Evolutionary conservation across 495 filamentous ascomycete genomes (phyloP).

Genomic region (Corynascus novoguineensis): DNA sequence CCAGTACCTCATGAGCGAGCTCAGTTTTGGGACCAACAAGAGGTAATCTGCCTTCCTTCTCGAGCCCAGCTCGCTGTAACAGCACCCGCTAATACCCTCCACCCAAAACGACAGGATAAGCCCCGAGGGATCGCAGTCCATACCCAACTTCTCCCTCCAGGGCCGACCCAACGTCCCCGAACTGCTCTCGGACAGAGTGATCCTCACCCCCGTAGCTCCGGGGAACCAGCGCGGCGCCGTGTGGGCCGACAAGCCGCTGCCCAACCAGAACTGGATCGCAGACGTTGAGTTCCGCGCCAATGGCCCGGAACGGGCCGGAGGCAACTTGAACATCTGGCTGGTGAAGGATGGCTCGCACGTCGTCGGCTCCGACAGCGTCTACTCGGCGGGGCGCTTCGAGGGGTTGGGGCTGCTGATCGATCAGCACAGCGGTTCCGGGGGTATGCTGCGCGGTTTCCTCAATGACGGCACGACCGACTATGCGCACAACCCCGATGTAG

Average conservation of each 20-base stretch:
- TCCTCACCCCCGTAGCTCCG: slow-evolving; percentile 83
- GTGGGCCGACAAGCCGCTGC: slow-evolving; percentile 65
- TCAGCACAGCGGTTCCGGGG: slow-evolving; percentile 73
- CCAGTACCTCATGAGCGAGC: slow-evolving; percentile 51
- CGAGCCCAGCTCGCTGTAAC: background rate
- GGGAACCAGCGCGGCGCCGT: slow-evolving; percentile 78
- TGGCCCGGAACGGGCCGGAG: slow-evolving; percentile 77
- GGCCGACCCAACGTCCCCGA: slow-evolving; percentile 67
- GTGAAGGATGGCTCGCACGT: slow-evolving; percentile 60
- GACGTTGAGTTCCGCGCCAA: slow-evolving; percentile 84
- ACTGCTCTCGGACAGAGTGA: slow-evolving; percentile 81
- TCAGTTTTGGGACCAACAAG: slow-evolving; percentile 72
- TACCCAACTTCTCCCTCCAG: slow-evolving; percentile 57
- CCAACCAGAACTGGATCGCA: slow-evolving; percentile 64
- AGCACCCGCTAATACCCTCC: background rate
- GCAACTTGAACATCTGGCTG: slow-evolving; percentile 93
- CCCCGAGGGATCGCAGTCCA: slow-evolving; percentile 30
- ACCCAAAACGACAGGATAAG: slow-evolving; percentile 34
- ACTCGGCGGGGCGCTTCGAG: slow-evolving; percentile 76
- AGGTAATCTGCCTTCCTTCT: slow-evolving; percentile 49
- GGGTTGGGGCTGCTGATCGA: slow-evolving; percentile 83
- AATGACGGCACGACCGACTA: slow-evolving; percentile 86
- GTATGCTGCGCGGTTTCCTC: slow-evolving; percentile 83
- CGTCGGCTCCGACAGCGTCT: slow-evolving; percentile 68
- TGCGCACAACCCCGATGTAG: slow-evolving; percentile 69